These are phyloP conservation scores for Iris macrosiphon DNA, from an alignment of 106 monocot genomes.

Conservation along the genomic window DNA sequence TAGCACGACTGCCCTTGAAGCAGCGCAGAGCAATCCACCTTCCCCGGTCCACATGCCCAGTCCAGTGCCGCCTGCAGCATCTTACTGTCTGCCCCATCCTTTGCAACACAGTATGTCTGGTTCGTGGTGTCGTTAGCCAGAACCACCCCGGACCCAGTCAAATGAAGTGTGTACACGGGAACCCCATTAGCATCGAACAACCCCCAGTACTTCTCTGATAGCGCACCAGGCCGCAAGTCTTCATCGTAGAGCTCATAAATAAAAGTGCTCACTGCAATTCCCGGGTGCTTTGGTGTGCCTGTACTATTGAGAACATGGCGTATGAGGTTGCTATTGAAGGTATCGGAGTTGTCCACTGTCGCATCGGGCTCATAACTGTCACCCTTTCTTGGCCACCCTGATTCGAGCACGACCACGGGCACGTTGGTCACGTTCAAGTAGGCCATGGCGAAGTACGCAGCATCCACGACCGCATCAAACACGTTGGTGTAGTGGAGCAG, in stretches of 20 bases:
- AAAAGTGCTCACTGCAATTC: slow-evolving; percentile 64
- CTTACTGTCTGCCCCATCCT: slow-evolving; percentile 70
- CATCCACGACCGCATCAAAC: slow-evolving; percentile 90
- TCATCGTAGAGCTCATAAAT: slow-evolving; percentile 98
- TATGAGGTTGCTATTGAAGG: slow-evolving; percentile 92
- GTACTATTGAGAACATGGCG: slow-evolving; percentile 84
- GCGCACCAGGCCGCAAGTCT: slow-evolving; percentile 63
- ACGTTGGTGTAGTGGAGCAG: slow-evolving; percentile 98
- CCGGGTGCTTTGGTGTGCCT: slow-evolving; percentile 92
- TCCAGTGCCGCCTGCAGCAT: slow-evolving; percentile 96
- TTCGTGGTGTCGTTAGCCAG: slow-evolving; percentile 87
- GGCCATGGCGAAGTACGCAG: slow-evolving; percentile 95
- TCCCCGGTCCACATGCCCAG: slow-evolving; percentile 96
- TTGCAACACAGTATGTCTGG: slow-evolving; percentile 73
- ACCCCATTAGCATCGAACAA: slow-evolving; percentile 63
- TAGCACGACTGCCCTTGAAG: slow-evolving; percentile 75
- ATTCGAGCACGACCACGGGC: slow-evolving; percentile 77
- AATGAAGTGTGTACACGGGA: slow-evolving; percentile 65
- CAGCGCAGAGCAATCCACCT: slow-evolving; percentile 83
- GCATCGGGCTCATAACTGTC: slow-evolving; percentile 78
- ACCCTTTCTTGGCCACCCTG: slow-evolving; percentile 96
- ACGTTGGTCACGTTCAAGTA: slow-evolving; percentile 81
- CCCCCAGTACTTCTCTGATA: slow-evolving; percentile 89
- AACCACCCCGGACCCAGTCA: slow-evolving; percentile 63
- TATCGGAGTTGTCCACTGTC: slow-evolving; percentile 76